phyloP scores from a whole-genome alignment of 1,284 basidiomycete genomes.

The Cryptococcus wingfieldii region DNA sequence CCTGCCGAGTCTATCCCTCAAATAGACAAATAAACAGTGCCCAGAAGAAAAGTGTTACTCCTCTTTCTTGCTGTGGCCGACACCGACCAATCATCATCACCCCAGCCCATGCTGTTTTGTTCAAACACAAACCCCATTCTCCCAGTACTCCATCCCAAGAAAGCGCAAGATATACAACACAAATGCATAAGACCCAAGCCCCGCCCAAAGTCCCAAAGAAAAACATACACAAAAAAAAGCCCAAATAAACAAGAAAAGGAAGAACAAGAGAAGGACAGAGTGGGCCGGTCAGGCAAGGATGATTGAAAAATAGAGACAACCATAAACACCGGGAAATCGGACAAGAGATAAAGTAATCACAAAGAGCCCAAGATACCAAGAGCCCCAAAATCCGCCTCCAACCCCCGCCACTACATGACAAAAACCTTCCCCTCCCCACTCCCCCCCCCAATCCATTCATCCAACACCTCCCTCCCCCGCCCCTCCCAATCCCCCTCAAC shows the following conservation, averaged over 20 bases:
- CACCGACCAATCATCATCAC: too few relatives aligned
- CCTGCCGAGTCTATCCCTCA: too few relatives aligned
- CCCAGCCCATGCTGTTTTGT: too few relatives aligned
- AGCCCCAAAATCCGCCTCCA: neutral
- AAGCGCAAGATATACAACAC: too few relatives aligned
- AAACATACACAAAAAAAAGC: too few relatives aligned
- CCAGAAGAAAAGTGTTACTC: too few relatives aligned
- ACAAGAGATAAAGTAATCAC: neutral
- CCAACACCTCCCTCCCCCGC: conserved; percentile 19
- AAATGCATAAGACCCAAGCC: too few relatives aligned
- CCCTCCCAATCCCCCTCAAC: conserved; percentile 30
- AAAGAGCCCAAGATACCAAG: neutral
- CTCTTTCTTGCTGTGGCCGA: too few relatives aligned
- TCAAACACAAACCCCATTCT: too few relatives aligned
- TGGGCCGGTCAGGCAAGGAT: neutral
- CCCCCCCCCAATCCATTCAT: conserved; percentile 13
- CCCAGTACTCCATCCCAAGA: too few relatives aligned
- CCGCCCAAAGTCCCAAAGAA: too few relatives aligned
- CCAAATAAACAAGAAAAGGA: neutral
- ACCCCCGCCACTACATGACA: neutral
- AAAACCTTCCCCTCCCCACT: conserved; percentile 16
- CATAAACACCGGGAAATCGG: neutral
- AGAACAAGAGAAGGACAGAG: neutral
- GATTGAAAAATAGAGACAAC: neutral
- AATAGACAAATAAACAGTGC: too few relatives aligned